These are phyloP conservation scores for Phytopythium helicoides DNA, from an alignment of 352 stramenopile genomes.

Conservation along the genomic window DNA sequence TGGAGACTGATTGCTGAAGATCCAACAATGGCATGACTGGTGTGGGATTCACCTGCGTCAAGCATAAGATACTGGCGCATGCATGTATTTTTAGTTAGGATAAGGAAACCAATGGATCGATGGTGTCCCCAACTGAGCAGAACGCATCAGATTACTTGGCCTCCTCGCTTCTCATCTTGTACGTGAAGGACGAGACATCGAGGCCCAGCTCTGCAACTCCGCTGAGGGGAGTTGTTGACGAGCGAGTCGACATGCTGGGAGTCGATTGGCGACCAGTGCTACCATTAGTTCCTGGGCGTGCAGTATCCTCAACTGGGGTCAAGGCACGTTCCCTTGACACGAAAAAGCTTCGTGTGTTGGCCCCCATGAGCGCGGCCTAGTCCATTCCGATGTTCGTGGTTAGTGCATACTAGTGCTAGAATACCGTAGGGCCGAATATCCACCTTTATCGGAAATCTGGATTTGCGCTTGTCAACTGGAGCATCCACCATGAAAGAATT, in stretches of 20 bases:
- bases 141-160: neutral
- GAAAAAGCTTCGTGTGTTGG: constrained; percentile 7
- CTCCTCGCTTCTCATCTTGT: constrained; percentile 26
- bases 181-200: constrained; percentile 54
- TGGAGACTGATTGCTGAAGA: constrained; percentile 2
- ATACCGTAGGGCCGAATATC: neutral
- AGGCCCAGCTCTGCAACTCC: constrained; percentile 50
- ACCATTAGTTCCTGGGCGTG: constrained; percentile 4
- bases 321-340: constrained; percentile 7
- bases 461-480: constrained; percentile 24
- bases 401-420: neutral
- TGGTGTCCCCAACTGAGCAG: too few relatives aligned
- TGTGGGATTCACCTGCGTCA: too few relatives aligned
- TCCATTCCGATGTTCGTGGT: neutral
- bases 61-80: too few relatives aligned
- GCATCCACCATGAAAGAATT: constrained; percentile 16
- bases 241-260: constrained; percentile 6
- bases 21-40: too few relatives aligned
- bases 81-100: too few relatives aligned
- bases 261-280: neutral
- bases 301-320: neutral
- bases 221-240: constrained; percentile 22
- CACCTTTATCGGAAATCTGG: constrained; percentile 23
- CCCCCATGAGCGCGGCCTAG: constrained; percentile 3
- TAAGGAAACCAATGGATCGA: too few relatives aligned